These are phyloP conservation scores for Gynandropsis gynandra DNA, from an alignment of 345 rosid genomes.

Conservation along the genomic window DNA sequence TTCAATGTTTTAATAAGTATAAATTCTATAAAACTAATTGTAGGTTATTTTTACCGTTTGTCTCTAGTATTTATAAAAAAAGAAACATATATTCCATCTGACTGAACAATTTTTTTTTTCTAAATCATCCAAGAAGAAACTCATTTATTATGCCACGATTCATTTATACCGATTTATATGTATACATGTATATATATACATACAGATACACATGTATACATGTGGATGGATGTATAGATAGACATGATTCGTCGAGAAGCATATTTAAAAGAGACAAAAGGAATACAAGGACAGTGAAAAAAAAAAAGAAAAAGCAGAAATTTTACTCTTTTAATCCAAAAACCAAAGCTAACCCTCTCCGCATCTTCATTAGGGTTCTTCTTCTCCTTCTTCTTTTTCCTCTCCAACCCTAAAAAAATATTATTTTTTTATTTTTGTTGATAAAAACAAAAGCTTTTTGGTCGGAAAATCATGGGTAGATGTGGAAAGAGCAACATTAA, in stretches of 20 bases:
- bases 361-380: conserved; percentile 6
- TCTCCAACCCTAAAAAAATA: neutral
- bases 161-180: too few species aligned
- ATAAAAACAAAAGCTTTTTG: conserved; percentile 4
- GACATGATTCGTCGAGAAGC: conserved; percentile 14
- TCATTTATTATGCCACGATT: too few species aligned
- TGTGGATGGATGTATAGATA: conserved; percentile 2
- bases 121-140: too few species aligned
- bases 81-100: too few species aligned
- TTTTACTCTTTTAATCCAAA: conserved; percentile 20
- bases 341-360: conserved; percentile 17
- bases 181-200: neutral
- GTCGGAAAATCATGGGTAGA: conserved; percentile 43
- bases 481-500: conserved; percentile 45
- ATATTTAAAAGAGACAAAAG: conserved; percentile 31
- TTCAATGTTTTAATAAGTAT: too few species aligned
- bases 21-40: too few species aligned
- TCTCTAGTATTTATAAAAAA: too few species aligned
- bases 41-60: too few species aligned
- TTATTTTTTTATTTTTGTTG: neutral
- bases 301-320: conserved; percentile 23
- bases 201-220: neutral
- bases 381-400: conserved; percentile 9
- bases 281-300: conserved; percentile 29
- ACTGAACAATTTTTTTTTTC: too few species aligned